Evolutionary conservation across 2,329 filamentous ascomycete species (phyloP), one percentile per base, ranked within the genome.

Genomic region (Microsporum audouinii): DNA sequence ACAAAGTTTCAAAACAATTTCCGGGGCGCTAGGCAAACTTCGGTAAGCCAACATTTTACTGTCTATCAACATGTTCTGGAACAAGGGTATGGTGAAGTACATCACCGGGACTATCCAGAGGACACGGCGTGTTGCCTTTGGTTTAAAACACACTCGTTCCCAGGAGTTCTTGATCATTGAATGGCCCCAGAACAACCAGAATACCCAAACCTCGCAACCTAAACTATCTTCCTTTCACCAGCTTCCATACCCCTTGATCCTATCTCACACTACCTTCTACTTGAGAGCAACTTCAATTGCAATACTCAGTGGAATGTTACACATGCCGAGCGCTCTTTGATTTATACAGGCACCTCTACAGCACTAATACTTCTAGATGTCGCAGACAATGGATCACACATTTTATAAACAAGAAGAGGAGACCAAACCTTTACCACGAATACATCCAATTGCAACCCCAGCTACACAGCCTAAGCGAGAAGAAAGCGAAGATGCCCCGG

Each of bases 341-440:
- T 57, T 43, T 39, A 57, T 57, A 57, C 39, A n/a, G 29, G 39
- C 34, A n/a, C 59, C 43, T 63, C 53, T 59, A 61, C 41, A 62
- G 51, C 56, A 53, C 51, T 62, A n/a, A 61, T 45, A 34, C 1
- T 14, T 55, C 31, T 41, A 41, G 31, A 29, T 36, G 33, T 58
- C 34, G 61, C 64, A 41, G 66, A 66, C 60, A 38, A 71, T 70
- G 69, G 64, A 67, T 36, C 66, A 66, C 62, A 41, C 64, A 57
- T 66, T 64, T 60, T 68, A 67, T 59, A 41, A 63, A 57, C 58
- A 60, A 0, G 67, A 67, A 53, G 69, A 69, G 45, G 66, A 67
- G 51, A 59, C 64, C 56, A 49, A 65, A 53, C 67, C 69, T 59
- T 68, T 66, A 53, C 63, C 63, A 53, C 63, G 63, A 57, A 57